Evolutionary conservation across 139 green algal species (phyloP), one percentile per base, ranked within the genome.

Genomic region (Haematococcus lacustris): DNA sequence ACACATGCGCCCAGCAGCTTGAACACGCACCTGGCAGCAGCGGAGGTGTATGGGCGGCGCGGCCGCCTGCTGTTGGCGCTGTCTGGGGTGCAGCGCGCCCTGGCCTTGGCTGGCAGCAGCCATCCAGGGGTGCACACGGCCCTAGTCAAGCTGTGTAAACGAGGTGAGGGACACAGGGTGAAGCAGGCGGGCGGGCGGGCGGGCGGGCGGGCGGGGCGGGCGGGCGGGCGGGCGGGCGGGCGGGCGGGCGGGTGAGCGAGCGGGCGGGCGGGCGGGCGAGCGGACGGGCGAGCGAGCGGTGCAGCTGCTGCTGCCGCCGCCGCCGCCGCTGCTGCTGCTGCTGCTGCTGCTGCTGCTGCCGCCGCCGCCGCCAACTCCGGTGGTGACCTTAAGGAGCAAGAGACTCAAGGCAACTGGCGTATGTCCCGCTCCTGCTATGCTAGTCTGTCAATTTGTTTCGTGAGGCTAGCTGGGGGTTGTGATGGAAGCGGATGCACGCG

Each of bases 61-160:
- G 80, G 78, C 39, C 32, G 82, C 78, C 71, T 86, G 65, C 81
- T 98, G 78, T 80, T 98, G 68, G 92, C 89, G 66, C 80, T 97
- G 68, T 79, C 83, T 35, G 89, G 89, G 23, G 84, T 90, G 17
- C 82, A 91, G 68, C 76, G 80, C 28, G 89, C 87, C 26, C 28
- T 78, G 17, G 70, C 68, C n/a, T 38, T 93, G 33, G 83, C 76
- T 0, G 88, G 87, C 1, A 30, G 60, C 1, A 47, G 66, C 6
- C 62, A 92, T 78, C 87, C 88, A 0, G 81, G 83, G 9, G 88
- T 87, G n/a, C 88, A 94, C 78, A 30, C 66, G 51, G 64, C 86
- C 39, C 35, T 88, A 5, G 81, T 96, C 47, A 78, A 84, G 1
- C 65, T 89, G 9, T 86, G 76, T 26, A 73, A 82, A 43, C 62